A percentile compares a stretch with the other conserved stretches of the same genome.
Conservation (phyloP, 2,329 filamentous ascomycete genomes). For the Verticillium longisporum region DNA sequence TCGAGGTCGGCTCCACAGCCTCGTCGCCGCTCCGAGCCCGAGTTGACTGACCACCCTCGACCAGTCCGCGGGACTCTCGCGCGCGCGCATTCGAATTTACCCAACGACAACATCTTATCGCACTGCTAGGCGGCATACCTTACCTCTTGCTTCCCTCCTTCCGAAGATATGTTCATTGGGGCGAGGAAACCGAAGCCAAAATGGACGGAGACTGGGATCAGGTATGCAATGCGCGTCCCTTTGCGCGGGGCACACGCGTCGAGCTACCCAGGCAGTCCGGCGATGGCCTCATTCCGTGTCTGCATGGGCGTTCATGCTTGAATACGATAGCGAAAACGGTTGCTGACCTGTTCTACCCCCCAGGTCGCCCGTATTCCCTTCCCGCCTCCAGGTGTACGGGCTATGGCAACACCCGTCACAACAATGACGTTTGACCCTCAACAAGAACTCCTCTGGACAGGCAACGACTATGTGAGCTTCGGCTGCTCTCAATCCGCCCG, state of each 20-base stretch:
- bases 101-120: not conserved
- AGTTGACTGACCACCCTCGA: not conserved
- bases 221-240: constrained; percentile 38
- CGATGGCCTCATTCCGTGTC: constrained; percentile 1
- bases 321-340: not conserved
- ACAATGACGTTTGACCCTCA: constrained; percentile 83
- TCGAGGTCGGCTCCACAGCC: not conserved
- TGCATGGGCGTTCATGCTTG: constrained; percentile 2
- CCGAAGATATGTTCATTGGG: constrained; percentile 22
- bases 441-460: constrained; percentile 89
- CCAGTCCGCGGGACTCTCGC: not conserved
- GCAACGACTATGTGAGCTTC: constrained; percentile 72
- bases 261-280: not conserved
- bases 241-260: not conserved
- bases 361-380: constrained; percentile 77
- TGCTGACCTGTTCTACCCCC: constrained; percentile 5
- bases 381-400: constrained; percentile 67
- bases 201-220: constrained; percentile 67
- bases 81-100: not conserved
- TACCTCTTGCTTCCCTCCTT: not conserved
- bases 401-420: constrained; percentile 63
- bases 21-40: not conserved
- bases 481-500: not conserved
- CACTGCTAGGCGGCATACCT: not conserved
- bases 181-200: constrained; percentile 31